phyloP scores from a whole-genome alignment of 78 protist genomes.

The Blattamonas nauphoetae region DNA sequence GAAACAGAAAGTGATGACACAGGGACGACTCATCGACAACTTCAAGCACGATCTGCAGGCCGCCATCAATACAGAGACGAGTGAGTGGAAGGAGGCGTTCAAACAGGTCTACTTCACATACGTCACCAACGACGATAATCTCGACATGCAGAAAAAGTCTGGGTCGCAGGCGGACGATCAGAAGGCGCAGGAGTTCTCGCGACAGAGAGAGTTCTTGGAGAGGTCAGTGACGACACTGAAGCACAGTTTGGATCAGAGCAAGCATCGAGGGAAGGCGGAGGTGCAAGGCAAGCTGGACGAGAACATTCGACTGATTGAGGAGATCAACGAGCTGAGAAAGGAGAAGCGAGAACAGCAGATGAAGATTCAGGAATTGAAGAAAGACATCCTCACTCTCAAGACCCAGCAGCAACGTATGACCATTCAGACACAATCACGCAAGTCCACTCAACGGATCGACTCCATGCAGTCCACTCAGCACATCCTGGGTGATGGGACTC shows the following conservation, averaged over 20 bases:
- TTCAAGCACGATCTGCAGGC: conserved; percentile 3
- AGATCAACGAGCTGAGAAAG: conserved; percentile 9
- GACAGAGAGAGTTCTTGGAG: conserved; percentile 11
- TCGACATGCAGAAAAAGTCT: too few relatives aligned
- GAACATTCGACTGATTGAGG: background rate
- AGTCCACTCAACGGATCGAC: background rate
- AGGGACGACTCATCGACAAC: background rate
- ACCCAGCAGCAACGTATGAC: background rate
- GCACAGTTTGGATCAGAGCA: background rate
- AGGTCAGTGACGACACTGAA: conserved; percentile 1
- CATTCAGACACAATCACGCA: too few relatives aligned
- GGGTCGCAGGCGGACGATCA: background rate
- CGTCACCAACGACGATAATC: background rate
- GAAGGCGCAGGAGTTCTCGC: conserved; percentile 13
- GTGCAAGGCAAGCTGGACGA: conserved; percentile 13
- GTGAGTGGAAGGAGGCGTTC: background rate
- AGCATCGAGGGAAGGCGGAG: background rate
- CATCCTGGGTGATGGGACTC: background rate
- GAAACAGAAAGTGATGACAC: background rate
- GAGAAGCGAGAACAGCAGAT: background rate
- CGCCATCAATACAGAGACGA: background rate
- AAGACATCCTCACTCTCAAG: background rate
- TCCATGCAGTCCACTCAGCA: background rate
- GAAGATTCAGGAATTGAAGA: background rate
- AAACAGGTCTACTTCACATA: background rate